Evolutionary conservation across 1,139 yeast genomes (phyloP), one percentile per base, ranked within the genome.

Genomic region (Magnusiomyces fungicola): DNA sequence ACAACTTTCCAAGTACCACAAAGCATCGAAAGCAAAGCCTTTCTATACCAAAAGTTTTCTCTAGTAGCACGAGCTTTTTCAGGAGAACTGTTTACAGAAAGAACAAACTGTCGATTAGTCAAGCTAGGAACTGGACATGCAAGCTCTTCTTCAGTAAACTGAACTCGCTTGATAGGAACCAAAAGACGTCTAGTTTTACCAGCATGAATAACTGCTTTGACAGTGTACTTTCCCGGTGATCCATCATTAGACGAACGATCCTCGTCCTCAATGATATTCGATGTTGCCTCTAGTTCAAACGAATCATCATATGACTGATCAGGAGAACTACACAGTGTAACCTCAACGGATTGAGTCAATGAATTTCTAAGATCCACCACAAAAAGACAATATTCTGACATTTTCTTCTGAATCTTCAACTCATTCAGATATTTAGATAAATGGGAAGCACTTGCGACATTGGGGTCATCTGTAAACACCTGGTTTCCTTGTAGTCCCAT

Each of bases 41-140:
- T 80, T 50, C 95, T 69, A 51, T 84, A 75, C 98, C 98, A 92
- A 64, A 89, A 92, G 5, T 78, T 69, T 55, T 80, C 81, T 52
- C 79, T 73, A 67, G 80, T 41, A 56, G 63, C 55, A 67, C 72
- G 51, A 76, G 85, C 50, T 75, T 82, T 58, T 67, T 75, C 69
- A 2, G 76, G 79, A 0, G 79, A 69, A 27, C 80, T 61, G 47
- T 74, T 75, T 47, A 79, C 75, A 58, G 83, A 83, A 33, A 81
- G 76, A 19, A 88, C 72, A 60, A 81, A 86, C 65, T 89, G 96
- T 53, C 81, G 80, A 43, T 80, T 78, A 39, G 84, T 66, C 41
- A 89, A 68, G 27, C 87, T 81, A n/a, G 97, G 97, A 29, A 90
- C 81, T 0, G 79, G 75, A 38, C 66, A 65, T 3, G 68, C 63